Base-by-base conservation (phyloP, 768 basidiomycete species). In the Mycena olivaceomarginata region DNA sequence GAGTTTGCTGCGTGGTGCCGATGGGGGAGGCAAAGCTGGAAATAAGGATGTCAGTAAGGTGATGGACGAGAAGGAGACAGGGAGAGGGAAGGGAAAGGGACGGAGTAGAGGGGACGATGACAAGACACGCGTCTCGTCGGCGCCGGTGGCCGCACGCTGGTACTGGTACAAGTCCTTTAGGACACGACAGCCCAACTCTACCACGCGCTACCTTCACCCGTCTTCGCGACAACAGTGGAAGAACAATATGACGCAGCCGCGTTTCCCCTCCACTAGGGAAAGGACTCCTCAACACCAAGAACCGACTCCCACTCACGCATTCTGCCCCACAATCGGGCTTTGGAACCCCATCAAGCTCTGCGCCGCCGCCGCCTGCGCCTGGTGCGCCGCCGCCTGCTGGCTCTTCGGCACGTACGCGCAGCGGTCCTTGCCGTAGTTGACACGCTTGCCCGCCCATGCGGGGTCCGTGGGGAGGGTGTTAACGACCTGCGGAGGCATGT, bases 361-460 rank as follows among this genome's bases (percentile, higher is more conserved):
- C 0, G 95, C 95, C 6, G 95, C 95, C n/a, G 94, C 95, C 37
- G 94, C 95, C 82, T 96, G 95, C 9, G 95, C 95, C 66, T 95
- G 94, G 80, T 95, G 95, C 2, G 95, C 95, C 12, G 95, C 95
- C 0, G 93, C 97, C 87, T 95, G 97, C 86, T 95, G 98, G 46
- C 95, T 97, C 88, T 96, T 99, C 80, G 98, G 98, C 37, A 99
- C 95, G 84, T 98, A 99, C 13, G 98, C 98, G 79, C 98, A 99
- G 71, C 98, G 96, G 84, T 99, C 98, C 86, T 99, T 99, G 82
- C 98, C 98, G 81, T 98, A 99, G 86, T 97, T 98, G 85, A 99
- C 97, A 63, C 98, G 94, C 83, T 97, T 98, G 80, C 97, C 98
- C 5, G 95, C 94, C 98, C 98, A 99, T 0, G 92, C 93, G 2